Evolutionary conservation across 768 basidiomycete species (phyloP).

Genomic region (Pulveroboletus sp.): DNA sequence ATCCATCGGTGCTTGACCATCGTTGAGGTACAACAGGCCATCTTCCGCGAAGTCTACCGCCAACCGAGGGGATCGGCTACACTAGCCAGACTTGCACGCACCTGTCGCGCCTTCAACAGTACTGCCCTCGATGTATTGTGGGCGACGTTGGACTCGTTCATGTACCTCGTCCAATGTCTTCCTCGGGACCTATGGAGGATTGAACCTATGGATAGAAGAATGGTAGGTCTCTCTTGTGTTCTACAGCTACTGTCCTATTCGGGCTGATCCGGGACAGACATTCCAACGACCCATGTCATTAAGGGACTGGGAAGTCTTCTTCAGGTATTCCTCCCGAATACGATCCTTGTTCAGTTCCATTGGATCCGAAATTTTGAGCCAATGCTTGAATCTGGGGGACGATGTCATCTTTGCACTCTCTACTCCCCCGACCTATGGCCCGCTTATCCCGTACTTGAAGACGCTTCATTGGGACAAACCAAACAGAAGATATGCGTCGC

Average conservation of each 20-base stretch:
- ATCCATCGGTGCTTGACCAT: slow-evolving; percentile 28
- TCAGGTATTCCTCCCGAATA: slow-evolving; percentile 22
- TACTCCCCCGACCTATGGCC: slow-evolving; percentile 16
- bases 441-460: slow-evolving; percentile 21
- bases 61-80: background rate
- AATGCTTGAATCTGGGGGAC: slow-evolving; percentile 9
- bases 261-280: slow-evolving; percentile 14
- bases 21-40: slow-evolving; percentile 22
- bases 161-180: slow-evolving; percentile 21
- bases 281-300: slow-evolving; percentile 25
- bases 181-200: slow-evolving; percentile 27
- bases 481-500: slow-evolving; percentile 11
- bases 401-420: slow-evolving; percentile 25
- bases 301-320: slow-evolving; percentile 28
- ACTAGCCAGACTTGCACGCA: slow-evolving; percentile 24
- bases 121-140: slow-evolving; percentile 25
- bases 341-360: slow-evolving; percentile 7
- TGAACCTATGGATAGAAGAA: background rate
- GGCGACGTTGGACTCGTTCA: slow-evolving; percentile 18
- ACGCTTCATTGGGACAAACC: slow-evolving; percentile 18
- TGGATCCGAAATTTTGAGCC: background rate
- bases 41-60: slow-evolving; percentile 17
- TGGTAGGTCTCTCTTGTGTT: slow-evolving; percentile 7
- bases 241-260: background rate
- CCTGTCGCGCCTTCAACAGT: slow-evolving; percentile 21